These are phyloP conservation scores for Talaromyces sp. DNA, from an alignment of 2,329 filamentous ascomycete species.

Conservation along the genomic window DNA sequence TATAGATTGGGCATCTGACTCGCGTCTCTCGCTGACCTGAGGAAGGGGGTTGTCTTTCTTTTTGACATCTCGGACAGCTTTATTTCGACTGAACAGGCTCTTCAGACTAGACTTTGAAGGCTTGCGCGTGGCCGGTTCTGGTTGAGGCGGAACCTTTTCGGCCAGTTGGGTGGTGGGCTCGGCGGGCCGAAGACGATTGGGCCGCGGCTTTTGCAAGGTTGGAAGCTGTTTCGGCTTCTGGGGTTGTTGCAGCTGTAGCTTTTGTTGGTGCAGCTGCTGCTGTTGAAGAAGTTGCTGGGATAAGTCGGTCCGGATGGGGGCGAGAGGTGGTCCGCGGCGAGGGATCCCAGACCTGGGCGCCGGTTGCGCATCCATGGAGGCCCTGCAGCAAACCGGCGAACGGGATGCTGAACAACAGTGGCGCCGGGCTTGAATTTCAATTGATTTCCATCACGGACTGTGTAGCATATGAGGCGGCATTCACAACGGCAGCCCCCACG, in stretches of 20 bases:
- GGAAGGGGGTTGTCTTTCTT: constrained; percentile 26
- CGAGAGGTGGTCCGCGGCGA: constrained; percentile 32
- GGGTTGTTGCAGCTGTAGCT: constrained; percentile 21
- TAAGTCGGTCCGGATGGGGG: constrained; percentile 36
- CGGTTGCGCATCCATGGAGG: constrained; percentile 12
- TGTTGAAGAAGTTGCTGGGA: constrained; percentile 24
- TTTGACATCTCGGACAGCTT: constrained; percentile 22
- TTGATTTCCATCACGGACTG: background rate
- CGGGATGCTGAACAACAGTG: background rate
- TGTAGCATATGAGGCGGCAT: background rate
- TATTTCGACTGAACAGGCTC: constrained; percentile 33
- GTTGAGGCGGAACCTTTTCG: constrained; percentile 29
- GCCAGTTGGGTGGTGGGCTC: constrained; percentile 23
- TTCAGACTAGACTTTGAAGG: constrained; percentile 34
- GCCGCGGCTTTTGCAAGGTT: constrained; percentile 15
- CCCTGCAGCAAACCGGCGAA: constrained; percentile 5
- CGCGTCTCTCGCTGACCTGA: constrained; percentile 28
- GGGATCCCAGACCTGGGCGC: constrained; percentile 26
- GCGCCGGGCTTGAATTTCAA: background rate
- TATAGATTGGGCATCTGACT: constrained; percentile 15
- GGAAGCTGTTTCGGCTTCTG: constrained; percentile 20
- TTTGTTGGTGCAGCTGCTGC: constrained; percentile 15
- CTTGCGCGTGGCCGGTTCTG: constrained; percentile 27
- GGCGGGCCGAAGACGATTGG: constrained; percentile 29
- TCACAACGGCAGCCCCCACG: background rate